A percentile compares a stretch with the other conserved stretches of the same genome.
Evolutionary conservation across 2,329 filamentous ascomycete species (phyloP).

Genomic region (Curvularia lunata): DNA sequence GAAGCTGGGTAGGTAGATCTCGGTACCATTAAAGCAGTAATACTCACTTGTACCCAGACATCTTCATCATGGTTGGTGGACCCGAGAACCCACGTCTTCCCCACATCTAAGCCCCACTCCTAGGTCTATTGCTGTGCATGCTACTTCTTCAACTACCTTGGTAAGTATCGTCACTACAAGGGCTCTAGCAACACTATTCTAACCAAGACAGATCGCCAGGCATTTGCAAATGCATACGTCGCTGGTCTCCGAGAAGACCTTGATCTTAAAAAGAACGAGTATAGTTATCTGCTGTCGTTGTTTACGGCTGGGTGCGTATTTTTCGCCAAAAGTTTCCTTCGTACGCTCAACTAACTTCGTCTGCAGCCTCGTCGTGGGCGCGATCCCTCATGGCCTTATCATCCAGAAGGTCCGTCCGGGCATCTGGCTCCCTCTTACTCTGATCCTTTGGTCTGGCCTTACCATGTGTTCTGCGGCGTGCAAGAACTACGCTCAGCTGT

Average conservation of each 20-base stretch:
- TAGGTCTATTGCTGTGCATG: constrained; percentile 32
- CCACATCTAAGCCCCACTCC: background rate
- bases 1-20: constrained; percentile 11
- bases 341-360: background rate
- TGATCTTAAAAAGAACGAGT: constrained; percentile 32
- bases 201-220: constrained; percentile 22
- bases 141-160: constrained; percentile 41
- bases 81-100: background rate
- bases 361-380: constrained; percentile 26
- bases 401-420: constrained; percentile 33
- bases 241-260: constrained; percentile 34
- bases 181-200: background rate
- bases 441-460: constrained; percentile 32
- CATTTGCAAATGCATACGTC: constrained; percentile 36
- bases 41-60: constrained; percentile 6
- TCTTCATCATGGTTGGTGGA: constrained; percentile 11
- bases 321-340: background rate
- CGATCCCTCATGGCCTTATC: constrained; percentile 31
- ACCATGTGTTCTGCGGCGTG: constrained; percentile 38
- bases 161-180: constrained; percentile 9
- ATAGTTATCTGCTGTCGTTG: constrained; percentile 32
- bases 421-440: constrained; percentile 33
- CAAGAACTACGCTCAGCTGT: constrained; percentile 29
- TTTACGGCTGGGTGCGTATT: constrained; percentile 29
- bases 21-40: background rate